Percentiles rank a stretch among this genome's conserved stretches.
phyloP scores from a whole-genome alignment of 2,329 filamentous ascomycete species.

The Fusarium mangiferae region DNA sequence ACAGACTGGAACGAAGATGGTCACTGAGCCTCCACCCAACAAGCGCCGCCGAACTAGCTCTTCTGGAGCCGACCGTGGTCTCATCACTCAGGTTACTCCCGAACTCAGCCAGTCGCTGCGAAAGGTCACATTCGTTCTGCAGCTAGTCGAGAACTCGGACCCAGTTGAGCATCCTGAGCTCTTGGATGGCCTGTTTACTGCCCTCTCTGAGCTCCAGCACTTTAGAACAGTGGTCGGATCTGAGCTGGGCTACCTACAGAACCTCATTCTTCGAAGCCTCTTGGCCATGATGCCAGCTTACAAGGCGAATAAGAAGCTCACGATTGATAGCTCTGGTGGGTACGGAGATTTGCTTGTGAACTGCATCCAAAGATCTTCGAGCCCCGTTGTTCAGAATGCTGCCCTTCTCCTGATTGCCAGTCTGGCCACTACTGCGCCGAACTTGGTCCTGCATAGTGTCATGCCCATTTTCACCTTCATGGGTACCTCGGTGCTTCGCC shows the following conservation, averaged over 20 bases:
- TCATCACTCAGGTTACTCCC: conserved; percentile 69
- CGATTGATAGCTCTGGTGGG: conserved; percentile 81
- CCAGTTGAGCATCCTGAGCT: conserved; percentile 81
- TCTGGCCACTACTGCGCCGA: conserved; percentile 86
- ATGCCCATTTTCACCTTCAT: conserved; percentile 99
- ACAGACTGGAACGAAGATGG: conserved; percentile 77
- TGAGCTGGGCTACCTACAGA: conserved; percentile 90
- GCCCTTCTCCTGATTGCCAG: conserved; percentile 89
- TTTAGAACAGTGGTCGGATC: conserved; percentile 84
- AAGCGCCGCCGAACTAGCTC: conserved; percentile 85
- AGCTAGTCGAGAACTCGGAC: conserved; percentile 84
- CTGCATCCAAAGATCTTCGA: conserved; percentile 90
- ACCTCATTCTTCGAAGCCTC: conserved; percentile 82
- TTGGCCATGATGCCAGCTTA: conserved; percentile 84
- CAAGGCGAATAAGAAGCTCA: conserved; percentile 68
- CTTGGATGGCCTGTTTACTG: conserved; percentile 81
- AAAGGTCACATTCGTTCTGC: conserved; percentile 86
- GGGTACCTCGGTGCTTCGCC: conserved; percentile 88
- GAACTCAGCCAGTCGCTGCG: conserved; percentile 76
- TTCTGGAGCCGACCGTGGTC: conserved; percentile 70
- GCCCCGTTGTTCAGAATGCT: conserved; percentile 92
- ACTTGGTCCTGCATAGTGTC: conserved; percentile 92
- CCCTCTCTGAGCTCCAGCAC: conserved; percentile 87
- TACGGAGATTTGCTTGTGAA: conserved; percentile 92
- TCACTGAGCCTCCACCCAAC: conserved; percentile 75